Evolutionary conservation across 495 filamentous ascomycete genomes (phyloP).

Genomic region (Clohesyomyces aquaticus): DNA sequence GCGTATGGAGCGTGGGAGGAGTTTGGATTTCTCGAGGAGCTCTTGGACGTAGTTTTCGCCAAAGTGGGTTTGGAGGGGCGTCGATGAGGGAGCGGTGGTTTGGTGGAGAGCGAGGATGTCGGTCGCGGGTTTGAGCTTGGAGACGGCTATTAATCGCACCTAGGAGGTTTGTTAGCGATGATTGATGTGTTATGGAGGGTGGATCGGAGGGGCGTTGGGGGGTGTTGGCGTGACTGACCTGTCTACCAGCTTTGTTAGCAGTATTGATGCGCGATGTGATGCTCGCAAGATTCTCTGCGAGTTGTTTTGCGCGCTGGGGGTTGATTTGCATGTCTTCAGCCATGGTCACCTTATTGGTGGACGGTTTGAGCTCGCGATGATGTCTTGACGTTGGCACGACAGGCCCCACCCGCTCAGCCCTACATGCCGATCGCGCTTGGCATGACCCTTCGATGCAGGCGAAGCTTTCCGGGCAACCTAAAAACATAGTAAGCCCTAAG

Average conservation of each 20-base stretch:
- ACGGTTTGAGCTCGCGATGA: neutral
- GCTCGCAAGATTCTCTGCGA: constrained; percentile 44
- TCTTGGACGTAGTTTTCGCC: constrained; percentile 98
- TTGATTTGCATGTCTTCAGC: constrained; percentile 46
- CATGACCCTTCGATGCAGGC: neutral
- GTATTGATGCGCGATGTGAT: constrained; percentile 43
- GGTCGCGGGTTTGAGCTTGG: constrained; percentile 87
- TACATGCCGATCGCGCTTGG: constrained; percentile 6
- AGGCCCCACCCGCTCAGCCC: neutral
- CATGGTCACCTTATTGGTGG: constrained; percentile 22
- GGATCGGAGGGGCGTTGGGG: constrained; percentile 13
- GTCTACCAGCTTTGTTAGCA: constrained; percentile 30
- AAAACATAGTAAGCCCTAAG: too few relatives aligned
- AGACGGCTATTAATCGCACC: constrained; percentile 89
- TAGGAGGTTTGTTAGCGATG: constrained; percentile 36
- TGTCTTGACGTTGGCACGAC: neutral
- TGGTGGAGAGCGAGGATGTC: constrained; percentile 85
- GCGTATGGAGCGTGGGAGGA: constrained; percentile 74
- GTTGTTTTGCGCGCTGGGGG: constrained; percentile 42
- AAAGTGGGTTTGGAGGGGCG: constrained; percentile 70
- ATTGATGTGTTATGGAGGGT: neutral
- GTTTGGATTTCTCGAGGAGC: constrained; percentile 77
- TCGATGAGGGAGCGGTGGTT: constrained; percentile 39
- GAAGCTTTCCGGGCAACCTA: too few relatives aligned
- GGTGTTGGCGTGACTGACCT: too few relatives aligned